Conservation (phyloP, 1,284 basidiomycete species). For the Sporisorium iseilematis-ciliati region DNA sequence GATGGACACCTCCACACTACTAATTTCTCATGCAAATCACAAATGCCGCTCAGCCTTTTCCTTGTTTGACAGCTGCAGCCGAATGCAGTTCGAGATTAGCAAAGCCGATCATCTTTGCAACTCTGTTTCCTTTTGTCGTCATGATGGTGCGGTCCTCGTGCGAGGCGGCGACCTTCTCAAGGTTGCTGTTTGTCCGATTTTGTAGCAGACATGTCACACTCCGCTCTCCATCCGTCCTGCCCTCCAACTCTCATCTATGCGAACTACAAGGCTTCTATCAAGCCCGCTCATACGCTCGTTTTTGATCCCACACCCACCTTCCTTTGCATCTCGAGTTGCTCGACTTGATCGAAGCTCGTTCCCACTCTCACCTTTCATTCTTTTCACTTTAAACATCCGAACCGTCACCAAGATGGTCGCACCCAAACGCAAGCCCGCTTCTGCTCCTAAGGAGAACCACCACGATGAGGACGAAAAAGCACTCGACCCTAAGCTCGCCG, state of each 20-base stretch:
- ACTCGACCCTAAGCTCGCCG: conserved; percentile 50
- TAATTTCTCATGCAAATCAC: no score
- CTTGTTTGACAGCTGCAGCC: conserved; percentile 32
- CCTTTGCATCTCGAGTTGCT: no score
- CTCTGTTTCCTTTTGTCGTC: not conserved
- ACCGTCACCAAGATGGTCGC: conserved; percentile 16
- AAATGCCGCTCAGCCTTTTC: not conserved
- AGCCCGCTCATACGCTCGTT: conserved; percentile 12
- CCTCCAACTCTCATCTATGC: conserved; percentile 11
- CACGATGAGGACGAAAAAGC: conserved; percentile 40
- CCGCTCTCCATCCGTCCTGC: not conserved
- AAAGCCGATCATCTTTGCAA: conserved; percentile 25
- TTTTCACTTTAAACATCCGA: not conserved
- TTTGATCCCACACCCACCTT: not conserved
- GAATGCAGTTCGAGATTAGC: conserved; percentile 29
- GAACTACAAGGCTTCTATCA: conserved; percentile 3
- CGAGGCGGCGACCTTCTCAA: not conserved
- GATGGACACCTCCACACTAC: conserved; percentile 28
- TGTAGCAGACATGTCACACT: not conserved
- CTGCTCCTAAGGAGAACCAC: not conserved
- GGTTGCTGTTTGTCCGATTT: no score
- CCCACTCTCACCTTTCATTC: not conserved
- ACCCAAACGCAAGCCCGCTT: conserved; percentile 21
- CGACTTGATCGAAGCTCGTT: no score
- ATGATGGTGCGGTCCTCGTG: not conserved